A percentile compares a stretch with the other conserved stretches of the same genome.
Conservation (phyloP, 2,329 filamentous ascomycete genomes). For the Talaromyces sp. region DNA sequence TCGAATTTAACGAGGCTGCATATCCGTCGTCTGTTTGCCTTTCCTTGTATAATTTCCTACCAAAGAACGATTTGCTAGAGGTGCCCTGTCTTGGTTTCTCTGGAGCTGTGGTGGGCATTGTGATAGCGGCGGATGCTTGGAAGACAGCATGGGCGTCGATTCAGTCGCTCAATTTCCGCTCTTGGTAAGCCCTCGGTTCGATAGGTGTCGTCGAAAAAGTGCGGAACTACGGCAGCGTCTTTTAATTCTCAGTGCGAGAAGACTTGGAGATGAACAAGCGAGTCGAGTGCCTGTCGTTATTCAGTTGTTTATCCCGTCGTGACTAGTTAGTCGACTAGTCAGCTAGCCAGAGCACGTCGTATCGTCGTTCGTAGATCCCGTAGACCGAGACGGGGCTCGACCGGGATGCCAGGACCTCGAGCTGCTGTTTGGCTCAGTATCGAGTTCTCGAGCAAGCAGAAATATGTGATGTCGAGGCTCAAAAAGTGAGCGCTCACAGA, state of each 20-base stretch:
- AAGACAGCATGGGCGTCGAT: slow-evolving; percentile 18
- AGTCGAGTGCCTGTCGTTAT: background rate
- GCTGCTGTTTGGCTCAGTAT: background rate
- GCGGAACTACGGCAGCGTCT: background rate
- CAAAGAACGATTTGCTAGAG: slow-evolving; percentile 80
- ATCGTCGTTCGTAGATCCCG: background rate
- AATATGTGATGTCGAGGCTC: background rate
- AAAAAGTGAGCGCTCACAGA: background rate
- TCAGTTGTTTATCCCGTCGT: slow-evolving; percentile 1
- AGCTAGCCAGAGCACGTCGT: slow-evolving; percentile 6
- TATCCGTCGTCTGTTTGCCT: slow-evolving; percentile 63
- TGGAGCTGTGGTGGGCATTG: slow-evolving; percentile 58
- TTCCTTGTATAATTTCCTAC: slow-evolving; percentile 72
- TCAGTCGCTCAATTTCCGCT: slow-evolving; percentile 16
- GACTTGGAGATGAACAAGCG: background rate
- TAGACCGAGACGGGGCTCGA: slow-evolving; percentile 4
- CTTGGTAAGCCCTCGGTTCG: background rate
- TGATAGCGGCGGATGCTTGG: slow-evolving; percentile 32
- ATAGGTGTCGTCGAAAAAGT: background rate
- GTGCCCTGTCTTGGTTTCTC: slow-evolving; percentile 81
- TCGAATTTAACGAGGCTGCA: slow-evolving; percentile 51
- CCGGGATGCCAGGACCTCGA: background rate
- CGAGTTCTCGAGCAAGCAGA: background rate
- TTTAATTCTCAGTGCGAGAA: background rate
- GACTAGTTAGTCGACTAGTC: background rate